A percentile compares a stretch with the other conserved stretches of the same genome.
Conservation (phyloP, 2,329 filamentous ascomycete genomes). For the Boeremia lycopersici region DNA sequence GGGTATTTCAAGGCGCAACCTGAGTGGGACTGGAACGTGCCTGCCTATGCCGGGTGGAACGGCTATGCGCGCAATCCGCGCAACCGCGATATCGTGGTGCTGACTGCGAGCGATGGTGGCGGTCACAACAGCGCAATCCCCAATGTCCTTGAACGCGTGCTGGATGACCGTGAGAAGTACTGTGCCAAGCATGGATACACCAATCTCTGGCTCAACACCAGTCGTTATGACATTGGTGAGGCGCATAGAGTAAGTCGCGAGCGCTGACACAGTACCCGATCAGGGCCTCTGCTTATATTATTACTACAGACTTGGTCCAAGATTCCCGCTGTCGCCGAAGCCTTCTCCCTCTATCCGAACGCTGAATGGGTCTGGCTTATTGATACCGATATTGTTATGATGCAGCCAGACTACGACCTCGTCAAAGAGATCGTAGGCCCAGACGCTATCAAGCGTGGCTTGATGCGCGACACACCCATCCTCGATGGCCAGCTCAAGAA, state of each 20-base stretch:
- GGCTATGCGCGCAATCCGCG: conserved; percentile 40
- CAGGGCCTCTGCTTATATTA: neutral
- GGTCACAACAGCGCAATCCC: conserved; percentile 51
- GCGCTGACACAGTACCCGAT: neutral
- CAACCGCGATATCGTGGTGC: conserved; percentile 45
- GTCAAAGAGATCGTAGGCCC: conserved; percentile 43
- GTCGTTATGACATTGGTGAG: conserved; percentile 46
- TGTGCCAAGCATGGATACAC: conserved; percentile 47
- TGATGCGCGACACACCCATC: conserved; percentile 35
- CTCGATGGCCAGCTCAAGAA: conserved; percentile 36
- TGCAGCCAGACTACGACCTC: conserved; percentile 45
- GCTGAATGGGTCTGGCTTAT: conserved; percentile 52
- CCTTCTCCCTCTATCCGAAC: conserved; percentile 46
- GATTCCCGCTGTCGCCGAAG: conserved; percentile 49
- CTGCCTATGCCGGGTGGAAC: conserved; percentile 32
- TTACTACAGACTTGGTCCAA: conserved; percentile 46
- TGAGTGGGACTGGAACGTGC: conserved; percentile 41
- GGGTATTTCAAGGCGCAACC: conserved; percentile 41
- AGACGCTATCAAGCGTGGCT: conserved; percentile 34
- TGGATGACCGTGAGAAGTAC: conserved; percentile 46
- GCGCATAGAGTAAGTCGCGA: conserved; percentile 40
- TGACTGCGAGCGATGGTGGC: conserved; percentile 50
- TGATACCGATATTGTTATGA: conserved; percentile 51
- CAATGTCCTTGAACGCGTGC: conserved; percentile 43
- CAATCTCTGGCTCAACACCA: conserved; percentile 50